These are phyloP conservation scores for Austroboletus rostrupii DNA, from an alignment of 1,284 basidiomycete species.

Conservation along the genomic window DNA sequence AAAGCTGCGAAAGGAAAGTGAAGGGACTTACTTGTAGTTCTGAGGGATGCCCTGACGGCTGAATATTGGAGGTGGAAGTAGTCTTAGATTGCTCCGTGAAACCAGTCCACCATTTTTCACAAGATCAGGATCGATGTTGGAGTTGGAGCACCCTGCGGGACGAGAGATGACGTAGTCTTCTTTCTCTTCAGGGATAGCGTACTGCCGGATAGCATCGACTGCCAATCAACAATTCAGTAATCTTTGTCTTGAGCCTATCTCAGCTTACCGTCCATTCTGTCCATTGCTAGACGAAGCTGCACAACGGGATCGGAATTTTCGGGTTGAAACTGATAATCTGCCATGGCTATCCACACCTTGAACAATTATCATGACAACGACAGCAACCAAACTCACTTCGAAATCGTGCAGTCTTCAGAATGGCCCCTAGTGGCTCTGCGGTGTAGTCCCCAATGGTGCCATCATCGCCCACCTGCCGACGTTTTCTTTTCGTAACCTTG, in stretches of 20 bases:
- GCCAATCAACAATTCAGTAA: neutral
- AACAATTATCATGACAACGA: neutral
- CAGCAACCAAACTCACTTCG: constrained; percentile 57
- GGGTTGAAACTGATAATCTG: constrained; percentile 85
- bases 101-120: constrained; percentile 9
- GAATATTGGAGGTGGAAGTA: constrained; percentile 83
- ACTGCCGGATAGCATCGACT: constrained; percentile 74
- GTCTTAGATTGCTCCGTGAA: constrained; percentile 55
- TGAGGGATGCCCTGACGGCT: constrained; percentile 74
- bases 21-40: constrained; percentile 60
- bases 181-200: constrained; percentile 61
- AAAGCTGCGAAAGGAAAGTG: neutral
- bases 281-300: constrained; percentile 68
- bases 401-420: constrained; percentile 84
- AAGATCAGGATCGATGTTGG: constrained; percentile 36
- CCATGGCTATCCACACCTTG: constrained; percentile 65
- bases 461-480: constrained; percentile 38
- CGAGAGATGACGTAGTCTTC: constrained; percentile 51
- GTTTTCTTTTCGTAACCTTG: constrained; percentile 70
- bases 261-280: constrained; percentile 70
- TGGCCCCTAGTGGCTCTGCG: constrained; percentile 70
- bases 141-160: constrained; percentile 17
- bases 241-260: constrained; percentile 4
- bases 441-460: constrained; percentile 71
- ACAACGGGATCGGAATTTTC: constrained; percentile 66